Evolutionary conservation across 148 eudicot genomes (phyloP).

Genomic region (Tetragonia tetragonoides): DNA sequence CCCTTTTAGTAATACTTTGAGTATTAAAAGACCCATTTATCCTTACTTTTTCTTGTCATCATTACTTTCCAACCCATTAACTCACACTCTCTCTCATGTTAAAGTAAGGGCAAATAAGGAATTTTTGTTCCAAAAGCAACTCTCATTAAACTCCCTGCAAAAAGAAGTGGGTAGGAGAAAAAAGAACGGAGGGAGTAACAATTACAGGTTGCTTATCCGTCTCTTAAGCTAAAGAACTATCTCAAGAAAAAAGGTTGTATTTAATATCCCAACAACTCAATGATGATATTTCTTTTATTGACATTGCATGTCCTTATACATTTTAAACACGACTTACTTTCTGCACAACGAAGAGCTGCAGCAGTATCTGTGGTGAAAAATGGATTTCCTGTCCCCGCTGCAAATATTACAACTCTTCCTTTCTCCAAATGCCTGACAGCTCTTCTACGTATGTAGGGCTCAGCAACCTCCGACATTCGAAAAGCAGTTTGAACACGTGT

Average conservation of each 20-base stretch:
- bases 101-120: no score
- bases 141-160: no score
- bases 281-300: background rate
- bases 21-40: no score
- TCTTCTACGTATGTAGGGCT: conserved; percentile 93
- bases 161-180: no score
- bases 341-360: conserved; percentile 99
- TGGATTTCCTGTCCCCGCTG: conserved; percentile 99
- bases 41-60: no score
- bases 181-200: no score
- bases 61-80: no score
- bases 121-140: no score
- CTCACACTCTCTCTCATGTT: no score
- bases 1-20: no score
- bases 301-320: no score
- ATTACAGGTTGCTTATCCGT: background rate
- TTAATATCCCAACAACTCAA: background rate
- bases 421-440: conserved; percentile 96
- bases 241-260: background rate
- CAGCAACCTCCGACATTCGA: conserved; percentile 99
- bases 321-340: conserved; percentile 50
- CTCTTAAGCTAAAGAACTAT: background rate
- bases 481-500: conserved; percentile 99
- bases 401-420: conserved; percentile 97
- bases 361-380: conserved; percentile 99